These are phyloP conservation scores for Dactylellina drechsleri DNA, from an alignment of 2,329 filamentous ascomycete species.

Conservation along the genomic window DNA sequence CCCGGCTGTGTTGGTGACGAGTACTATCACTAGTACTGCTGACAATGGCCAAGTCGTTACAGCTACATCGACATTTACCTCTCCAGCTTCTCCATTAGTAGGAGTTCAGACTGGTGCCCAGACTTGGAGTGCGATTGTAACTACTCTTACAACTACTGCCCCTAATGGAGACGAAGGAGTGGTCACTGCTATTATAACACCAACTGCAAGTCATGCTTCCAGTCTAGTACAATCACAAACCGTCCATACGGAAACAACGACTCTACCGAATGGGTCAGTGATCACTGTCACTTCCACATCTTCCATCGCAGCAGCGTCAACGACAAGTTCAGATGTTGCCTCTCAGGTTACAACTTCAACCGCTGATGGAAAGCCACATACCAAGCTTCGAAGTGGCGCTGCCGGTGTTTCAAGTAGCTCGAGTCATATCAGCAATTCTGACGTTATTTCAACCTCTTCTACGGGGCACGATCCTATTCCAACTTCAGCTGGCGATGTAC, in stretches of 20 bases:
- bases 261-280: neutral
- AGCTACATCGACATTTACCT: neutral
- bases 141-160: neutral
- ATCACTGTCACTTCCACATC: too few relatives aligned
- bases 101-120: neutral
- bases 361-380: neutral
- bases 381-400: too few relatives aligned
- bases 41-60: neutral
- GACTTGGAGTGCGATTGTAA: neutral
- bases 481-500: neutral
- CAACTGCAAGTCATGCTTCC: neutral
- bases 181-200: neutral
- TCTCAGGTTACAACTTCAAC: neutral
- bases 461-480: neutral
- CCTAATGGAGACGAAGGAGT: neutral
- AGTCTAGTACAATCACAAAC: too few relatives aligned
- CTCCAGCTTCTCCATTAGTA: neutral
- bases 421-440: neutral
- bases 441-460: neutral
- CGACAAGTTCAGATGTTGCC: neutral
- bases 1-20: neutral
- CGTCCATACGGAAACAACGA: neutral
- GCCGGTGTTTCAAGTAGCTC: neutral
- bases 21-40: neutral
- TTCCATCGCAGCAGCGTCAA: neutral